Conservation (phyloP, 2,329 filamentous ascomycete species). For the Septoria petroselini region DNA sequence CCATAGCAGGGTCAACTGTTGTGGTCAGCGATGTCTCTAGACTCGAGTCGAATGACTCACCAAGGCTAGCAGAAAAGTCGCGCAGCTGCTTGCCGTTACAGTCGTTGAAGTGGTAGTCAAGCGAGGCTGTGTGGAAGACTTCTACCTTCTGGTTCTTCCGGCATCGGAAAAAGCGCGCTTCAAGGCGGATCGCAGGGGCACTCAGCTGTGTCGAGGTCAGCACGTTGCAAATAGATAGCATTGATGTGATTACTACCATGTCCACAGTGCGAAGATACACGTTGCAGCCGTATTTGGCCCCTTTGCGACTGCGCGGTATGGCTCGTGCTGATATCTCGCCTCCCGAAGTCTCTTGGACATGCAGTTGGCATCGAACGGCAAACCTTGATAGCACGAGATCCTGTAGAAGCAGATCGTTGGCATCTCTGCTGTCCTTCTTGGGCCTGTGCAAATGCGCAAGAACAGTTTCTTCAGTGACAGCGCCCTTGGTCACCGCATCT, state of each 20-base stretch:
- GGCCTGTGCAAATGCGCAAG: too few relatives aligned
- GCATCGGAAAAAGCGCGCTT: background rate
- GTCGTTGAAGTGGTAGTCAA: slow-evolving; percentile 7
- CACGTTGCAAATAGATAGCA: too few relatives aligned
- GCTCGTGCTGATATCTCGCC: background rate
- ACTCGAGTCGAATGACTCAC: background rate
- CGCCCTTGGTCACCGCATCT: background rate
- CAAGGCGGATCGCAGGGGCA: background rate
- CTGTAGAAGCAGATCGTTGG: too few relatives aligned
- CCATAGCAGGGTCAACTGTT: background rate
- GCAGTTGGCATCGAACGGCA: background rate
- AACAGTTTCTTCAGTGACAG: background rate
- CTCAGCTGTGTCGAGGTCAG: too few relatives aligned
- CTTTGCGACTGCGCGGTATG: background rate
- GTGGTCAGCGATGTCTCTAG: background rate
- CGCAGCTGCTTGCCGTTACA: slow-evolving; percentile 1
- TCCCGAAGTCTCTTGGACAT: background rate
- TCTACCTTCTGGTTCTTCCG: background rate
- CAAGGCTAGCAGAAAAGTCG: background rate
- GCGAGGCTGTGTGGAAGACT: background rate
- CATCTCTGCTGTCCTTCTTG: too few relatives aligned
- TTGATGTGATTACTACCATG: too few relatives aligned
- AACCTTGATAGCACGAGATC: too few relatives aligned
- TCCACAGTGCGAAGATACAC: background rate
- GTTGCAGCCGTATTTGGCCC: background rate